Percentiles rank a stretch among this genome's conserved stretches.
Evolutionary conservation across 129 eudicot genomes (phyloP).

Genomic region (Arctium lappa): DNA sequence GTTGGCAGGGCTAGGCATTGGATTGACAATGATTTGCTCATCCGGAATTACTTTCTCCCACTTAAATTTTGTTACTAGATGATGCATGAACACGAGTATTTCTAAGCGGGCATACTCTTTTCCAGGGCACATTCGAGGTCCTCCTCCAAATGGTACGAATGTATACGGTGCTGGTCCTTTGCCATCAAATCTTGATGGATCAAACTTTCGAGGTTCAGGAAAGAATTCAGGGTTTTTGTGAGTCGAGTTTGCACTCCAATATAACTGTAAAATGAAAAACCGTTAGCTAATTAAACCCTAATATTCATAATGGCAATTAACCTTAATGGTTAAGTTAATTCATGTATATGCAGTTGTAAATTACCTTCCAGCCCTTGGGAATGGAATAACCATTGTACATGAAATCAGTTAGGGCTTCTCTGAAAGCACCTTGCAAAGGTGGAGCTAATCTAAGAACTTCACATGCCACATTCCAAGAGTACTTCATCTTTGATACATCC

Average conservation of each 20-base stretch:
- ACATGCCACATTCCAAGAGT: slow-evolving; percentile 39
- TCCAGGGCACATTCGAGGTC: slow-evolving; percentile 23
- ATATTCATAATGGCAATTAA: neutral
- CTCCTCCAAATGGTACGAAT: slow-evolving; percentile 37
- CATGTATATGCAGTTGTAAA: too few relatives aligned
- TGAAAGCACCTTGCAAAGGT: slow-evolving; percentile 33
- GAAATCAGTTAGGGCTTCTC: slow-evolving; percentile 32
- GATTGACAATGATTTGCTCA: slow-evolving; percentile 26
- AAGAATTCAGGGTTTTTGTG: slow-evolving; percentile 25
- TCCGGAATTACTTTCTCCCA: slow-evolving; percentile 36
- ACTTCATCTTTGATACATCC: slow-evolving; percentile 22
- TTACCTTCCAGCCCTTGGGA: slow-evolving; percentile 38
- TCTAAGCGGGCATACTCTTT: slow-evolving; percentile 28
- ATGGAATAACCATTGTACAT: slow-evolving; percentile 23
- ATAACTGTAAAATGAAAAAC: slow-evolving; percentile 6
- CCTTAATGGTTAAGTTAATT: neutral
- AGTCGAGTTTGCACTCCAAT: slow-evolving; percentile 37
- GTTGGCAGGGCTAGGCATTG: slow-evolving; percentile 27
- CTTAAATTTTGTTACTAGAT: slow-evolving; percentile 29
- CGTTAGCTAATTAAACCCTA: neutral
- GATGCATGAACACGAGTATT: slow-evolving; percentile 35
- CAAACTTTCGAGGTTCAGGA: slow-evolving; percentile 31
- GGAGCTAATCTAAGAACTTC: slow-evolving; percentile 37
- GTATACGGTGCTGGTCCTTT: slow-evolving; percentile 29
- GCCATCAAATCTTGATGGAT: slow-evolving; percentile 40